phyloP scores from a whole-genome alignment of 2,329 filamentous ascomycete genomes.

The Fonsecaea pedrosoi region DNA sequence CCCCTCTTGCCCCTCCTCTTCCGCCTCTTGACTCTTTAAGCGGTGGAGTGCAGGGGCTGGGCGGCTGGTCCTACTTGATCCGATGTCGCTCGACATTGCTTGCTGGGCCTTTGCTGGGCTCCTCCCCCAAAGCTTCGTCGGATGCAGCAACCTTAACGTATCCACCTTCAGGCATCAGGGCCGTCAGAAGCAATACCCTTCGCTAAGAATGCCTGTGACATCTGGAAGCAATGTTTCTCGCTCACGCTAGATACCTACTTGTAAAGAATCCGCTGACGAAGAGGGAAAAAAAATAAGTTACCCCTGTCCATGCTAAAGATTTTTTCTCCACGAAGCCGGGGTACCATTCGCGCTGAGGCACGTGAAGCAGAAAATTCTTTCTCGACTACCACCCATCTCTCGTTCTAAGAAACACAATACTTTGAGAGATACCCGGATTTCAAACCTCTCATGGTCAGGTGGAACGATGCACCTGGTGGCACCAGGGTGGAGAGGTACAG shows the following conservation, averaged over 20 bases:
- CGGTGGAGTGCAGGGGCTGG: background rate
- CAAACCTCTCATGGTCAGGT: background rate
- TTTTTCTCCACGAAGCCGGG: background rate
- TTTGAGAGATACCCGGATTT: background rate
- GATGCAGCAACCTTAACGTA: background rate
- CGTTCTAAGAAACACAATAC: background rate
- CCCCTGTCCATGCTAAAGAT: background rate
- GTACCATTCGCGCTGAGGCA: background rate
- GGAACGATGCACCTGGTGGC: background rate
- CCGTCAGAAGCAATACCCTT: conserved; percentile 20
- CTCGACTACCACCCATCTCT: background rate
- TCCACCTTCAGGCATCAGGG: background rate
- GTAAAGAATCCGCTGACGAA: background rate
- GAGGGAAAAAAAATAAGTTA: background rate
- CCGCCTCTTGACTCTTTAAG: background rate
- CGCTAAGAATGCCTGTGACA: background rate
- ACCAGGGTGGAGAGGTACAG: background rate
- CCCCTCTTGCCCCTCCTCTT: background rate
- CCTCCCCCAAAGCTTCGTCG: background rate
- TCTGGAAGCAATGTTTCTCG: background rate
- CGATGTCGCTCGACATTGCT: conserved; percentile 30
- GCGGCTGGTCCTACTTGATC: conserved; percentile 16
- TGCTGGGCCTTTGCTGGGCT: background rate
- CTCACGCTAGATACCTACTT: background rate
- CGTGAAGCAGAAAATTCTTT: conserved; percentile 18